A percentile compares a stretch with the other conserved stretches of the same genome.
Evolutionary conservation across 495 filamentous ascomycete species (phyloP).

Genomic region (Talaromyces borbonicus): DNA sequence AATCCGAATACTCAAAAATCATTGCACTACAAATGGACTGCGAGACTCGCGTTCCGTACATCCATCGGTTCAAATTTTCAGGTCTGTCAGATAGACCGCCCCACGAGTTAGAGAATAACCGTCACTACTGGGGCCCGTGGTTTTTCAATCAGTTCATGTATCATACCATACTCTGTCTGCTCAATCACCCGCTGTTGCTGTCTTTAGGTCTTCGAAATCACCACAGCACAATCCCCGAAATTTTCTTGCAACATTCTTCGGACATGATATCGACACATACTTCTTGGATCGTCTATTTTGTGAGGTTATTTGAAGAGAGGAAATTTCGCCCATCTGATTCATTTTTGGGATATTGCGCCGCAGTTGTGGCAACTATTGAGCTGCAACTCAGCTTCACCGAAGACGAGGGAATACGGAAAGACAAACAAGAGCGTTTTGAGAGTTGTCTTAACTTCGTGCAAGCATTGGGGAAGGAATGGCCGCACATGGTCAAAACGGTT

Average conservation of each 20-base stretch:
- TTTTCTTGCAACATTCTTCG: constrained; percentile 39
- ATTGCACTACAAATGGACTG: constrained; percentile 39
- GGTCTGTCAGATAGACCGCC: constrained; percentile 29
- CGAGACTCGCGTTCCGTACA: constrained; percentile 37
- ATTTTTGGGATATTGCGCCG: constrained; percentile 37
- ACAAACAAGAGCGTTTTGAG: constrained; percentile 35
- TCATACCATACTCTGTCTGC: constrained; percentile 38
- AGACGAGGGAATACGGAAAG: constrained; percentile 22
- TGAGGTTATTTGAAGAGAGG: constrained; percentile 36
- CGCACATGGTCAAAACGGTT: constrained; percentile 39
- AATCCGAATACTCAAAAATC: constrained; percentile 40
- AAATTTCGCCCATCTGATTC: constrained; percentile 35
- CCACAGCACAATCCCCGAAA: constrained; percentile 37
- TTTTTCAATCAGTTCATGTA: constrained; percentile 40
- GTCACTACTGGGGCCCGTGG: constrained; percentile 41
- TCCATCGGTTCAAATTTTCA: constrained; percentile 35
- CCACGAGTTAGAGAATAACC: constrained; percentile 29
- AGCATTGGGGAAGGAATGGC: constrained; percentile 30
- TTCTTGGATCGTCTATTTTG: constrained; percentile 40
- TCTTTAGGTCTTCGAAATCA: constrained; percentile 37
- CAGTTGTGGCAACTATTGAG: constrained; percentile 41
- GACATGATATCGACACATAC: constrained; percentile 39
- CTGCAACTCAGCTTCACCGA: constrained; percentile 39
- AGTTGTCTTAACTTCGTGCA: constrained; percentile 39
- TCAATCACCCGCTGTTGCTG: constrained; percentile 38